These are phyloP conservation scores for button mushroom (Agaricus bisporus) DNA, from an alignment of 768 basidiomycete species.

Conservation along the genomic window DNA sequence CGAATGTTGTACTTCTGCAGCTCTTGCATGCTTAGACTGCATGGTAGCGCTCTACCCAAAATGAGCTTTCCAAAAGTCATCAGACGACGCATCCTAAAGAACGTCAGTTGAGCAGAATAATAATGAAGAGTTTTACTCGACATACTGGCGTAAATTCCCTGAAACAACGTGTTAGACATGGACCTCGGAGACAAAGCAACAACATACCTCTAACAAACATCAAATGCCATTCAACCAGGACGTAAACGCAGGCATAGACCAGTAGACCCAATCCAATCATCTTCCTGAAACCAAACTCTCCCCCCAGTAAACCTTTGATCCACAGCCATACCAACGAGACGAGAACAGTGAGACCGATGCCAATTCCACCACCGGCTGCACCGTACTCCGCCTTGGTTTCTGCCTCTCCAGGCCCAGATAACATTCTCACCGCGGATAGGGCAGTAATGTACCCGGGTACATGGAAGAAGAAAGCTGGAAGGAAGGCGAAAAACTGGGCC, in stretches of 20 bases:
- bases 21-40: slow-evolving; percentile 15
- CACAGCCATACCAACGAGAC: slow-evolving; percentile 18
- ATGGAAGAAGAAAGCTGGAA: slow-evolving; percentile 43
- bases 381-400: slow-evolving; percentile 71
- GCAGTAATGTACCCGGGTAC: slow-evolving; percentile 55
- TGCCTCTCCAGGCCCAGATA: slow-evolving; percentile 47
- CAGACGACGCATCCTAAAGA: slow-evolving; percentile 26
- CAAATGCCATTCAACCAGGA: slow-evolving; percentile 41
- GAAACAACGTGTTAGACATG: not conserved
- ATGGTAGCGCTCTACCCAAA: slow-evolving; percentile 25
- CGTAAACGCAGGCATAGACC: slow-evolving; percentile 24
- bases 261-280: slow-evolving; percentile 14
- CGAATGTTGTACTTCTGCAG: slow-evolving; percentile 30
- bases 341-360: slow-evolving; percentile 24
- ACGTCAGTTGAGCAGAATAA: not conserved
- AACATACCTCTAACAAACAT: slow-evolving; percentile 25
- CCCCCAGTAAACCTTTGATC: slow-evolving; percentile 12
- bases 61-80: slow-evolving; percentile 33
- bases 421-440: slow-evolving; percentile 30
- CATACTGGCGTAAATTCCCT: slow-evolving; percentile 32
- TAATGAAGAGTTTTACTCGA: not conserved
- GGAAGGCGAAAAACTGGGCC: slow-evolving; percentile 28
- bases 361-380: slow-evolving; percentile 50
- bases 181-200: not conserved
- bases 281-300: slow-evolving; percentile 2